Conservation (phyloP, 805 yeast genomes). For the Lipomyces yamadae region DNA sequence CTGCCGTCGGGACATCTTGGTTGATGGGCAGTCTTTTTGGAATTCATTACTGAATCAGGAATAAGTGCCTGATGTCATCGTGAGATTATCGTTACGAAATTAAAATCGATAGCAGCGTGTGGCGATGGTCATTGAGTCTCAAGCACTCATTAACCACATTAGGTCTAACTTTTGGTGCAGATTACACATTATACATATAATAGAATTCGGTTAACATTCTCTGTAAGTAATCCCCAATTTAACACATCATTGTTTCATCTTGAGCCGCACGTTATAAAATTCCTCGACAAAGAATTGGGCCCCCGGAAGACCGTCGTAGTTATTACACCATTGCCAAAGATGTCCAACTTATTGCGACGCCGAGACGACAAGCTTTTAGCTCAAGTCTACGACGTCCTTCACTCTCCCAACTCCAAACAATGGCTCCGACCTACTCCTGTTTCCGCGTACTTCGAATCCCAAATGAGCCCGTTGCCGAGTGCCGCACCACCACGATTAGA, state of each 20-base stretch:
- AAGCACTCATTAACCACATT: too few species aligned
- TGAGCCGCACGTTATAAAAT: background rate
- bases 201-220: too few species aligned
- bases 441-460: slow-evolving; percentile 3
- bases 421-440: background rate
- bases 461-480: background rate
- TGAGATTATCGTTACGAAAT: too few species aligned
- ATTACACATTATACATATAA: too few species aligned
- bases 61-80: background rate
- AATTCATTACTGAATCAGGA: background rate
- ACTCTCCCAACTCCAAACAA: background rate
- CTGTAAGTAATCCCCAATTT: too few species aligned
- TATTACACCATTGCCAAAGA: background rate
- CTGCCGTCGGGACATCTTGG: background rate
- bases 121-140: too few species aligned
- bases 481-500: background rate
- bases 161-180: too few species aligned
- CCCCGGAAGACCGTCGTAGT: background rate
- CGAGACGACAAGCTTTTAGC: background rate
- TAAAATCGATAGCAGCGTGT: too few species aligned
- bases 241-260: too few species aligned
- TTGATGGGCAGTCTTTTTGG: background rate
- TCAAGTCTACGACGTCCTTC: background rate
- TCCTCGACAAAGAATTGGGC: background rate
- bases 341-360: background rate